phyloP scores from a whole-genome alignment of 805 yeast genomes.

The Metschnikowia aberdeeniae region DNA sequence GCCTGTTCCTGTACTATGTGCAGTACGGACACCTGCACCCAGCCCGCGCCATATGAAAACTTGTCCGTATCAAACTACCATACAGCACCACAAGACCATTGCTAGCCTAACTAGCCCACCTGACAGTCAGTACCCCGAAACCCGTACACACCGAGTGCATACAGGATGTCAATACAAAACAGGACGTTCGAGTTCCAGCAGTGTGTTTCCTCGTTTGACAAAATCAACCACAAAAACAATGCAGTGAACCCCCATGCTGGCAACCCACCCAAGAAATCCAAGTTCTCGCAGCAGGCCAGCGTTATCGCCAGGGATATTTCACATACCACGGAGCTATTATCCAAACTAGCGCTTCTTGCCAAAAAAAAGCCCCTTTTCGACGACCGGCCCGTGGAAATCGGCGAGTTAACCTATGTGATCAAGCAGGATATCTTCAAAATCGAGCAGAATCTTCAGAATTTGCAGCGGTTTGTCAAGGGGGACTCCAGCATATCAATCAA shows the following conservation, averaged over 20 bases:
- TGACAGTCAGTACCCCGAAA: no score
- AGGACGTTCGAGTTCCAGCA: constrained; percentile 91
- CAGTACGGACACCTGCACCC: no score
- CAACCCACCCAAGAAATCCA: constrained; percentile 28
- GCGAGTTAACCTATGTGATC: constrained; percentile 82
- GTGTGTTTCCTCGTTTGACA: constrained; percentile 75
- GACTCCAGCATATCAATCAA: constrained; percentile 42
- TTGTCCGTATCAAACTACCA: no score
- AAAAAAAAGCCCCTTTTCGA: constrained; percentile 88
- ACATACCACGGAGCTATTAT: constrained; percentile 73
- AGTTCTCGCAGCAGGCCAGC: constrained; percentile 62
- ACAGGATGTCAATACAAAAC: constrained; percentile 51
- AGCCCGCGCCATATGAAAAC: no score
- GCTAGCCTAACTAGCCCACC: no score
- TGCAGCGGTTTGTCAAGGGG: constrained; percentile 51
- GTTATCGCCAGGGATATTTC: constrained; percentile 85
- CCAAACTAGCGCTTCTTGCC: constrained; percentile 79
- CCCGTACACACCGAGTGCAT: not conserved
- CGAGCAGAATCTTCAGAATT: constrained; percentile 61
- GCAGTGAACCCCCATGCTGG: constrained; percentile 14
- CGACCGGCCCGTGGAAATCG: constrained; percentile 90
- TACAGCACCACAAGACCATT: no score
- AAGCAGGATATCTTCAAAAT: constrained; percentile 84
- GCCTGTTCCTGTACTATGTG: no score
- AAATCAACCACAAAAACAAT: constrained; percentile 39